Percentiles rank a stretch among this genome's conserved stretches.
Conservation (phyloP, 2,329 filamentous ascomycete genomes). For the Exophiala spinifera region DNA sequence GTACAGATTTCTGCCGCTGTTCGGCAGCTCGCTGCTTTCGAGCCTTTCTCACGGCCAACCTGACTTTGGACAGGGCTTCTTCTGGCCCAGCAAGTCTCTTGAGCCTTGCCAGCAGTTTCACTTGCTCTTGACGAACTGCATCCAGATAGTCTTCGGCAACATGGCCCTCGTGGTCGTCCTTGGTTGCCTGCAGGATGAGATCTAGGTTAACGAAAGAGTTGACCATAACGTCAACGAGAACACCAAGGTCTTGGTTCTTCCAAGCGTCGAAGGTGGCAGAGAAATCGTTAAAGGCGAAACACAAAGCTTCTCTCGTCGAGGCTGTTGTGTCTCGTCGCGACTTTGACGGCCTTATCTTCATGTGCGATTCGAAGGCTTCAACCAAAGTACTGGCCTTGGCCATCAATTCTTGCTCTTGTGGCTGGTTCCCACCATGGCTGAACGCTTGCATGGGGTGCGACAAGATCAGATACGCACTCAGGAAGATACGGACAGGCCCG, state of each 20-base stretch:
- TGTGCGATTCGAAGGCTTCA: constrained; percentile 30
- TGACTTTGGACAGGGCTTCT: constrained; percentile 57
- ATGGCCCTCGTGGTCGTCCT: constrained; percentile 59
- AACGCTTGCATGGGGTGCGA: constrained; percentile 60
- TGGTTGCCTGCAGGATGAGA: constrained; percentile 65
- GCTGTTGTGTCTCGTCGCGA: background rate
- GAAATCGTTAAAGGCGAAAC: constrained; percentile 58
- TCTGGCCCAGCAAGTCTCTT: constrained; percentile 62
- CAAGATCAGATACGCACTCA: constrained; percentile 62
- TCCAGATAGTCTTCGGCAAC: constrained; percentile 62
- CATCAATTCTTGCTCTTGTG: constrained; percentile 61
- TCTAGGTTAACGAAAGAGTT: constrained; percentile 65
- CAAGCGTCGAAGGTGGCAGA: constrained; percentile 62
- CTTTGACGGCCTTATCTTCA: constrained; percentile 1
- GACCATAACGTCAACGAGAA: constrained; percentile 64
- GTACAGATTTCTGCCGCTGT: constrained; percentile 11
- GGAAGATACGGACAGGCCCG: constrained; percentile 58
- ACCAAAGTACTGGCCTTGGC: constrained; percentile 59
- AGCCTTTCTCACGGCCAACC: constrained; percentile 59
- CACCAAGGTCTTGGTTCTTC: constrained; percentile 62
- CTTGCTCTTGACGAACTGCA: constrained; percentile 65
- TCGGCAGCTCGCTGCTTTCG: constrained; percentile 25
- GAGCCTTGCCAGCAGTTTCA: constrained; percentile 59
- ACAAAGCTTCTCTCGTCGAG: constrained; percentile 34
- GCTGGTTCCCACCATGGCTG: constrained; percentile 53